Conservation (phyloP, 139 green algal species). For the Micractinium conductrix region DNA sequence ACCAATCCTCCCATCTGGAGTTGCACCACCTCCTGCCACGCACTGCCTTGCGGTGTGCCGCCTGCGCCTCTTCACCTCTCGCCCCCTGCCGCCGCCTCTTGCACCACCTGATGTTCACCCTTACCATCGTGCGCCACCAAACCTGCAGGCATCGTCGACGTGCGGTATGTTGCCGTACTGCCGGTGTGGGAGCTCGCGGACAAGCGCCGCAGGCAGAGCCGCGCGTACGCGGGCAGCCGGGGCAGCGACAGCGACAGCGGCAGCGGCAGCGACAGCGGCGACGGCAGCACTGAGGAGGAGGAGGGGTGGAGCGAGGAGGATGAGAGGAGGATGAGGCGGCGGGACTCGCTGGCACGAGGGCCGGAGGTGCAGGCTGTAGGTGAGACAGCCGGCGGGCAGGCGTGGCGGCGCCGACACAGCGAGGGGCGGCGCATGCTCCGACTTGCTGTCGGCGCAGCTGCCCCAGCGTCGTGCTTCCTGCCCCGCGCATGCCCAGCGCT, state of each 20-base stretch:
- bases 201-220: neutral
- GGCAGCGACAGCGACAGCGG: too few relatives aligned
- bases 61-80: too few relatives aligned
- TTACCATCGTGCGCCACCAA: too few relatives aligned
- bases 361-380: neutral
- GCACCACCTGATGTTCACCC: neutral
- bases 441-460: neutral
- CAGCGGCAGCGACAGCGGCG: neutral
- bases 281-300: neutral
- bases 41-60: neutral
- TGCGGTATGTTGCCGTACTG: constrained; percentile 10
- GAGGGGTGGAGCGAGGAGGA: neutral
- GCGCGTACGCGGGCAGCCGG: neutral
- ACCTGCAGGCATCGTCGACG: constrained; percentile 16
- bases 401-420: neutral
- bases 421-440: neutral
- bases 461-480: too few relatives aligned
- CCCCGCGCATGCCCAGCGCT: neutral
- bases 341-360: constrained; percentile 10
- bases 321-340: neutral
- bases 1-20: neutral
- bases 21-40: neutral
- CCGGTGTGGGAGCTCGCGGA: too few relatives aligned
- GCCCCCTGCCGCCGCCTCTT: neutral
- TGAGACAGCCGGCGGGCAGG: neutral